A percentile compares a stretch with the other conserved stretches of the same genome.
Evolutionary conservation across 768 basidiomycete genomes (phyloP).

Genomic region (Boletus rubroflammeus): DNA sequence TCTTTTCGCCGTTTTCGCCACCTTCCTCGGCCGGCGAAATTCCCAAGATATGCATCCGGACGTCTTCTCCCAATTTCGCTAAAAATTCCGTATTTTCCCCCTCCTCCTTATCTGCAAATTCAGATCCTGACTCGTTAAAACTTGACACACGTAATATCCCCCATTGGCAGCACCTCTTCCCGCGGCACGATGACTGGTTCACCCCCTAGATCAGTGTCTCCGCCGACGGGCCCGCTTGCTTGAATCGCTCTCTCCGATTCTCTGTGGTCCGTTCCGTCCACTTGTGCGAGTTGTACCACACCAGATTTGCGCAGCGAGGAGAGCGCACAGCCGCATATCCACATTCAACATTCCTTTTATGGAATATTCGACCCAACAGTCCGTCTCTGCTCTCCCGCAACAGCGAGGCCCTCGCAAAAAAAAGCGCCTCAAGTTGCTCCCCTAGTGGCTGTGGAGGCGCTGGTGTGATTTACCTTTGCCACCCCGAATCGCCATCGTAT

Average conservation of each 20-base stretch:
- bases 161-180: conserved; percentile 27
- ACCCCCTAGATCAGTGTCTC: conserved; percentile 19
- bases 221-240: conserved; percentile 30
- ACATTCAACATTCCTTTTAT: conserved; percentile 28
- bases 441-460: conserved; percentile 20
- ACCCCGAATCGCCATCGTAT: conserved; percentile 1
- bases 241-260: conserved; percentile 10
- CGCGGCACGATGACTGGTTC: conserved; percentile 25
- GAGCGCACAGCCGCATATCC: conserved; percentile 5
- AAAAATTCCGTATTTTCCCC: conserved; percentile 31
- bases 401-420: not conserved
- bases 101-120: conserved; percentile 31
- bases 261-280: conserved; percentile 19
- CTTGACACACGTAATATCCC: conserved; percentile 30
- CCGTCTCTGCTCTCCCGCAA: conserved; percentile 10
- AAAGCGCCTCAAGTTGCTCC: not conserved
- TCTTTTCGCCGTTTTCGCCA: conserved; percentile 34
- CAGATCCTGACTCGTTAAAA: conserved; percentile 32
- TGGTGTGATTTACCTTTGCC: conserved; percentile 24
- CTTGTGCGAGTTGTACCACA: no score
- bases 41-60: conserved; percentile 29
- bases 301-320: conserved; percentile 1
- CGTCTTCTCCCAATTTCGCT: conserved; percentile 24
- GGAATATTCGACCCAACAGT: conserved; percentile 21
- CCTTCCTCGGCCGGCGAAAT: conserved; percentile 33